A percentile compares a stretch with the other conserved stretches of the same genome.
Evolutionary conservation across 352 stramenopile genomes (phyloP).

Genomic region (Globisporangium middletonii): DNA sequence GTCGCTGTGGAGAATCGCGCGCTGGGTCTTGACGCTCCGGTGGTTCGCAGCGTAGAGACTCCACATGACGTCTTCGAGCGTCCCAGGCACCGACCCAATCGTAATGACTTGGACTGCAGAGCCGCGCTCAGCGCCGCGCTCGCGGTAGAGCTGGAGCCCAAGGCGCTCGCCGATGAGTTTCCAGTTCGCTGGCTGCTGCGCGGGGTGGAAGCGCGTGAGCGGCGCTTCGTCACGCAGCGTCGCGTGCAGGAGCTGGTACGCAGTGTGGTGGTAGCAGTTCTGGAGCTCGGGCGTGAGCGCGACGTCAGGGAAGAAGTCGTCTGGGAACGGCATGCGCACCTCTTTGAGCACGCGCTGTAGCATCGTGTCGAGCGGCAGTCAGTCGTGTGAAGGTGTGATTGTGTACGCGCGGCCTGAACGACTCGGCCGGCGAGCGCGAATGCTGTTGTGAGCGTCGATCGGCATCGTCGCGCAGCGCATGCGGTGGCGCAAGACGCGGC

Average conservation of each 20-base stretch:
- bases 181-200: slow-evolving; percentile 45
- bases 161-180: slow-evolving; percentile 51
- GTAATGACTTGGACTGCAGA: slow-evolving; percentile 44
- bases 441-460: too few species aligned
- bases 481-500: too few species aligned
- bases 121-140: slow-evolving; percentile 42
- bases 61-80: slow-evolving; percentile 58
- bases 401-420: too few species aligned
- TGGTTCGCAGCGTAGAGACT: slow-evolving; percentile 46
- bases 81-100: slow-evolving; percentile 39
- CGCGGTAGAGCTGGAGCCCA: slow-evolving; percentile 49
- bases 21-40: slow-evolving; percentile 48
- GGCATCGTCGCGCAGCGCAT: too few species aligned
- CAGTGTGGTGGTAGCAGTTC: slow-evolving; percentile 28
- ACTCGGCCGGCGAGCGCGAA: too few species aligned
- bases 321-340: slow-evolving; percentile 53
- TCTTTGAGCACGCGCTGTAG: slow-evolving; percentile 55
- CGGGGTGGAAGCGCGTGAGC: slow-evolving; percentile 44
- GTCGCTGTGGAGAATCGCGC: slow-evolving; percentile 52
- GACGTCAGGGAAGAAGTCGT: slow-evolving; percentile 59
- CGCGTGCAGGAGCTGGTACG: slow-evolving; percentile 27
- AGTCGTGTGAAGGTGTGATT: too few species aligned
- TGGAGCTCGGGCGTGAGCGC: slow-evolving; percentile 26
- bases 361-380: slow-evolving; percentile 16
- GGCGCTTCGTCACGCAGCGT: slow-evolving; percentile 37